Percentiles rank a stretch among this genome's conserved stretches.
phyloP scores from a whole-genome alignment of 225 moss, liverwort and hornwort species.

The Straminergon stramineum region DNA sequence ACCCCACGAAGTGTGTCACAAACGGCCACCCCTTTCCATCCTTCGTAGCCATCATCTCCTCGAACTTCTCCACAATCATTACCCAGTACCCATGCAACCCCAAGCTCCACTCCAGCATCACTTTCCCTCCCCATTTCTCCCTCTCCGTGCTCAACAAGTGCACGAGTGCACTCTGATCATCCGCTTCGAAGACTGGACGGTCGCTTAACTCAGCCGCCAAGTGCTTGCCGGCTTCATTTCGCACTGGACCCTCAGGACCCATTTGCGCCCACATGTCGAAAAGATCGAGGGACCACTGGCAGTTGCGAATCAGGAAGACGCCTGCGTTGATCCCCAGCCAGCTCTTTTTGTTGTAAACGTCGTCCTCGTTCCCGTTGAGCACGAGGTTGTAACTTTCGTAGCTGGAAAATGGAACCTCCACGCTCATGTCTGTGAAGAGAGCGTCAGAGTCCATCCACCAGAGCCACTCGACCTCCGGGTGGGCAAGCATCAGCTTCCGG shows the following conservation, averaged over 20 bases:
- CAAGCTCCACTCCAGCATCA: background rate
- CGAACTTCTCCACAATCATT: slow-evolving; percentile 6
- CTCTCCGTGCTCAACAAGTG: slow-evolving; percentile 1
- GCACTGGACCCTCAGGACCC: slow-evolving; percentile 24
- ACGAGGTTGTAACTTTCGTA: slow-evolving; percentile 14
- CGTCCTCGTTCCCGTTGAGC: background rate
- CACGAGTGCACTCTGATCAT: slow-evolving; percentile 31
- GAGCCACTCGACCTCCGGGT: slow-evolving; percentile 34
- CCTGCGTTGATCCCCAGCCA: slow-evolving; percentile 35
- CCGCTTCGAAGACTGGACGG: slow-evolving; percentile 10
- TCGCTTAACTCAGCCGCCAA: background rate
- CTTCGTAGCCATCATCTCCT: slow-evolving; percentile 7
- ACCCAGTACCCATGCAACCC: background rate
- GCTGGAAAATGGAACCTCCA: background rate
- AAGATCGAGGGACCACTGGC: slow-evolving; percentile 32
- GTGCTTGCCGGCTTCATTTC: background rate
- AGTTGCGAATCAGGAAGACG: slow-evolving; percentile 17
- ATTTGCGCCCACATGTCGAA: slow-evolving; percentile 23
- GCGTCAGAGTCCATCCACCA: slow-evolving; percentile 52
- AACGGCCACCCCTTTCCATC: slow-evolving; percentile 20
- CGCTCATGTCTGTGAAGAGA: slow-evolving; percentile 32
- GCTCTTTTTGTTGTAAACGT: slow-evolving; percentile 8
- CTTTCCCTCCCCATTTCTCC: background rate
- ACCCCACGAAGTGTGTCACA: slow-evolving; percentile 43
- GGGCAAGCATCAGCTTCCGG: slow-evolving; percentile 9